Evolutionary conservation across 1,139 yeast genomes (phyloP).

Genomic region (Keqinozyma sinolaborantium): DNA sequence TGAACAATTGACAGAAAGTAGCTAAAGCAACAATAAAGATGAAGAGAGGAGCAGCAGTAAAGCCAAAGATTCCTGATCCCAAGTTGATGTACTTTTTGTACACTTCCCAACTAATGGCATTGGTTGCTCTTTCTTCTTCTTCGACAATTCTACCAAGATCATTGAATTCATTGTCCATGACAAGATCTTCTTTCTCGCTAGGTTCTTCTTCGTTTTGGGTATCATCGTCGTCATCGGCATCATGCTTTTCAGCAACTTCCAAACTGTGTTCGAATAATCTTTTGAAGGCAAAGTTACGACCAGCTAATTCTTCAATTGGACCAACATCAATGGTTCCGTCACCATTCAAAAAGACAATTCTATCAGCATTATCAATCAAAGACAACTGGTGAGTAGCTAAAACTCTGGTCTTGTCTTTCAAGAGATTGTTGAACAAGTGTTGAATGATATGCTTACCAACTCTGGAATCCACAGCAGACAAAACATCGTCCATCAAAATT

Average conservation of each 20-base stretch:
- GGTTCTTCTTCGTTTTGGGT: constrained; percentile 1
- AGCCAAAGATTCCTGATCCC: constrained; percentile 39
- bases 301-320: constrained; percentile 22
- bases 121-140: constrained; percentile 38
- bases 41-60: constrained; percentile 27
- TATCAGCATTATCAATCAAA: constrained; percentile 29
- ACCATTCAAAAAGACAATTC: constrained; percentile 28
- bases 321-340: constrained; percentile 35
- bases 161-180: constrained; percentile 5
- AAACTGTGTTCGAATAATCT: constrained; percentile 24
- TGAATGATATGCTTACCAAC: constrained; percentile 37
- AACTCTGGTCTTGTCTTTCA: constrained; percentile 25
- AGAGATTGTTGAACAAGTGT: constrained; percentile 28
- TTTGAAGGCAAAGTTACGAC: constrained; percentile 21
- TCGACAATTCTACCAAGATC: constrained; percentile 25
- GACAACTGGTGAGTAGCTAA: constrained; percentile 40
- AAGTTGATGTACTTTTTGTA: constrained; percentile 31
- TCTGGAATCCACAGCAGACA: constrained; percentile 39
- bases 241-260: constrained; percentile 19
- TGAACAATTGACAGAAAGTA: constrained; percentile 32
- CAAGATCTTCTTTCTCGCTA: constrained; percentile 2
- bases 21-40: constrained; percentile 38
- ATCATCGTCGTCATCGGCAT: constrained; percentile 11
- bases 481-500: constrained; percentile 38
- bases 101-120: constrained; percentile 36